Percentiles rank a stretch among this genome's conserved stretches.
Conservation (phyloP, 148 eudicot species). For the Chenopodium suecicum region DNA sequence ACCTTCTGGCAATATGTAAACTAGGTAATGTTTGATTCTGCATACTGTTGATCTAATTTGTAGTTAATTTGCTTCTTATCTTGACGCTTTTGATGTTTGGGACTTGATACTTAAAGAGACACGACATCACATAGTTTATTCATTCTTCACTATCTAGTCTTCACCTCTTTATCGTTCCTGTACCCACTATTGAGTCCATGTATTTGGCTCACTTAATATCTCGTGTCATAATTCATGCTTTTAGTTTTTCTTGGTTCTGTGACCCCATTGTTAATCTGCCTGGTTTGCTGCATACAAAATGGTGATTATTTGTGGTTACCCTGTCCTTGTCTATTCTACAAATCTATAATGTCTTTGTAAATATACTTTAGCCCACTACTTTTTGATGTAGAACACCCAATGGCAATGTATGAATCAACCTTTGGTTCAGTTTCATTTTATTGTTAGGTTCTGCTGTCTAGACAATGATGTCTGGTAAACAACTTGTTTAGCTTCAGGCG, state of each 20-base stretch:
- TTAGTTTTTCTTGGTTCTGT: too few relatives aligned
- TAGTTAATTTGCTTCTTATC: background rate
- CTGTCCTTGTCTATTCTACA: background rate
- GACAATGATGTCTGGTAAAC: background rate
- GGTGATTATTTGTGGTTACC: background rate
- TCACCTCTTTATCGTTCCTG: background rate
- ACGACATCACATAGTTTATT: background rate
- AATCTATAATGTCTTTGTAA: background rate
- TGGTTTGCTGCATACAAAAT: background rate
- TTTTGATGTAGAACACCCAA: background rate
- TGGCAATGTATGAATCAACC: background rate
- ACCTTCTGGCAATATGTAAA: constrained; percentile 74
- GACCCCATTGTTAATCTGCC: background rate
- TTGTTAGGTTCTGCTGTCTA: background rate
- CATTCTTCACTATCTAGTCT: background rate
- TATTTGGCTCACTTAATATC: too few relatives aligned
- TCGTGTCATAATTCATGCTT: too few relatives aligned
- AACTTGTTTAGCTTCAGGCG: background rate
- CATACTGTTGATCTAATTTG: background rate
- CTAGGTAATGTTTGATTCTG: constrained; percentile 43
- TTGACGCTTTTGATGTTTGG: background rate
- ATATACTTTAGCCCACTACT: background rate
- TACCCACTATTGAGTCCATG: background rate
- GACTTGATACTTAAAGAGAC: background rate
- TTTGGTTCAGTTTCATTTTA: background rate